Conservation (phyloP, 2,329 filamentous ascomycete species). For the Colletotrichum cereale region DNA sequence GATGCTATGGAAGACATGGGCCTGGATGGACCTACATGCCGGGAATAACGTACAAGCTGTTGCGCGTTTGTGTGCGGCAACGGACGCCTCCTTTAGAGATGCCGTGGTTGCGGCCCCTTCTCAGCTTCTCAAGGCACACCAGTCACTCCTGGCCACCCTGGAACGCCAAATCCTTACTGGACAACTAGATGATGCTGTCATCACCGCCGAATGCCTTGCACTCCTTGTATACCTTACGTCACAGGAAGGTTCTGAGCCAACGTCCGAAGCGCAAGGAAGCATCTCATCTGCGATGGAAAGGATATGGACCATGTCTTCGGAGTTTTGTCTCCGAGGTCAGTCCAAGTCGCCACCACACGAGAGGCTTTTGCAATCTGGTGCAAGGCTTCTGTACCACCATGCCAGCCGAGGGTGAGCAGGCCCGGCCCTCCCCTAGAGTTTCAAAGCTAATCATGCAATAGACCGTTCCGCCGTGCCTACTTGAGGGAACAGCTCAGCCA, state of each 20-base stretch:
- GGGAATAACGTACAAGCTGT: conserved; percentile 52
- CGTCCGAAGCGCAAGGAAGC: conserved; percentile 64
- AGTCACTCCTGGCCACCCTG: conserved; percentile 65
- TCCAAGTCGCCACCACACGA: conserved; percentile 63
- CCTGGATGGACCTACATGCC: conserved; percentile 73
- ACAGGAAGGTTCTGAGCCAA: conserved; percentile 56
- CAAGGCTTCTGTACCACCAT: conserved; percentile 76
- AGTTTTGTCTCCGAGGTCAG: conserved; percentile 55
- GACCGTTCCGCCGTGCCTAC: conserved; percentile 75
- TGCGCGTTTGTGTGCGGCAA: conserved; percentile 55
- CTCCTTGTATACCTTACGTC: conserved; percentile 76
- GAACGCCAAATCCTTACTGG: conserved; percentile 68
- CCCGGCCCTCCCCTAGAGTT: neutral
- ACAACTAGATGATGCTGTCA: conserved; percentile 60
- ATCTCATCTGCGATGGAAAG: conserved; percentile 63
- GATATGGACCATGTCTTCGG: conserved; percentile 57
- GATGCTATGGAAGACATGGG: conserved; percentile 71
- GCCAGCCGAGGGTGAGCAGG: conserved; percentile 65
- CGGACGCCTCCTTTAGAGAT: conserved; percentile 47
- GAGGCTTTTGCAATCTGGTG: conserved; percentile 75
- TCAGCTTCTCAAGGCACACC: conserved; percentile 64
- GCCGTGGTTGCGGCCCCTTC: conserved; percentile 47
- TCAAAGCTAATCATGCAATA: conserved; percentile 46
- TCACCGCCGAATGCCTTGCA: conserved; percentile 72
- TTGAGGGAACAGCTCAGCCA: conserved; percentile 72